phyloP scores from a whole-genome alignment of 2,329 filamentous ascomycete species.

The Penicillium aurantiogriseum region DNA sequence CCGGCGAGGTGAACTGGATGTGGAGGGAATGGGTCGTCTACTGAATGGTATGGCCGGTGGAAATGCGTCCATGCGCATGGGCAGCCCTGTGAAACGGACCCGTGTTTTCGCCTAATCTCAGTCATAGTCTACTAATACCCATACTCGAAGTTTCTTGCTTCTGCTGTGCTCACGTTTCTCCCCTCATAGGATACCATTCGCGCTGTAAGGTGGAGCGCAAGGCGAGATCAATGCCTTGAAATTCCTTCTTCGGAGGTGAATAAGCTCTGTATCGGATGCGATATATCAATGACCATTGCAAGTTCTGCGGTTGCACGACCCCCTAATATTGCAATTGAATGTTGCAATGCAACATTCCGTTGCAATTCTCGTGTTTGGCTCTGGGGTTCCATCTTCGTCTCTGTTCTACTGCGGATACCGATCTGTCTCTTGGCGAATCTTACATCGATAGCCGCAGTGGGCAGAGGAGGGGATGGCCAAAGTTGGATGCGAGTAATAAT shows the following conservation, averaged over 20 bases:
- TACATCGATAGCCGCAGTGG: constrained; percentile 16
- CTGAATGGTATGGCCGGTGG: constrained; percentile 43
- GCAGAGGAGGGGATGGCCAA: constrained; percentile 6
- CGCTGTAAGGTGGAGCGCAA: constrained; percentile 55
- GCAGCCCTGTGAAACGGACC: constrained; percentile 38
- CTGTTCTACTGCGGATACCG: constrained; percentile 15
- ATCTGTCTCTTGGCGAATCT: constrained; percentile 22
- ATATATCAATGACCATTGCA: constrained; percentile 42
- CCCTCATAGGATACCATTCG: constrained; percentile 33
- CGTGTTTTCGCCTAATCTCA: constrained; percentile 35
- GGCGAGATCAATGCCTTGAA: constrained; percentile 53
- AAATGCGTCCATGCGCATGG: constrained; percentile 31
- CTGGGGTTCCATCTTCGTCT: constrained; percentile 11
- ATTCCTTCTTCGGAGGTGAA: constrained; percentile 37
- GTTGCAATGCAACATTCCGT: background rate
- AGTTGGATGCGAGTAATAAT: constrained; percentile 8
- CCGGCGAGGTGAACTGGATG: constrained; percentile 44
- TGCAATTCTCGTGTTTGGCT: constrained; percentile 13
- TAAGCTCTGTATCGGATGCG: constrained; percentile 55
- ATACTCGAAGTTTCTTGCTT: constrained; percentile 14
- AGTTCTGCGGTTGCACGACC: constrained; percentile 11
- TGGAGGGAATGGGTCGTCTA: constrained; percentile 49
- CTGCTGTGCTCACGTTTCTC: constrained; percentile 4
- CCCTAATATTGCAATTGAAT: constrained; percentile 14
- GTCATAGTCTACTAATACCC: constrained; percentile 36